These are phyloP conservation scores for Phytophthora pini DNA, from an alignment of 352 stramenopile genomes.

Conservation along the genomic window DNA sequence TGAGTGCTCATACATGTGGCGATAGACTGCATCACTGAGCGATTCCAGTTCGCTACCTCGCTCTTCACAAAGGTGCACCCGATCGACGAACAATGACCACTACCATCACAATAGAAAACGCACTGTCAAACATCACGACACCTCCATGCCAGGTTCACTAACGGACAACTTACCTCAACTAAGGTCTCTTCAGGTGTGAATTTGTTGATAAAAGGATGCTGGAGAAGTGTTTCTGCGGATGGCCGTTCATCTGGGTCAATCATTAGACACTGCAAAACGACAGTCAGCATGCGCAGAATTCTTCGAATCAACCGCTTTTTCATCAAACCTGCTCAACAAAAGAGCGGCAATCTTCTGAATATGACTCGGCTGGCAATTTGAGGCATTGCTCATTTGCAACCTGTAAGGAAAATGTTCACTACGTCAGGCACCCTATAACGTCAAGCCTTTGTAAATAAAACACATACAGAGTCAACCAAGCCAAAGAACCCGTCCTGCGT, in stretches of 20 bases:
- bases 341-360: conserved; percentile 72
- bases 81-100: conserved; percentile 74
- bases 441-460: neutral
- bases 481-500: conserved; percentile 90
- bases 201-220: conserved; percentile 74
- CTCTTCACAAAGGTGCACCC: conserved; percentile 66
- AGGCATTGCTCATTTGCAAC: conserved; percentile 83
- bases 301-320: neutral
- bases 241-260: conserved; percentile 73
- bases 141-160: conserved; percentile 21
- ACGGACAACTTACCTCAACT: conserved; percentile 46
- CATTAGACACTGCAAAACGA: conserved; percentile 54
- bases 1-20: conserved; percentile 78
- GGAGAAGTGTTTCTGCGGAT: conserved; percentile 68
- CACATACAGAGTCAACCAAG: conserved; percentile 80
- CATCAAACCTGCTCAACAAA: conserved; percentile 70
- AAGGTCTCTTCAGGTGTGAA: conserved; percentile 77
- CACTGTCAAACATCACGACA: conserved; percentile 5
- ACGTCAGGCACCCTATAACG: conserved; percentile 3
- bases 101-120: conserved; percentile 25
- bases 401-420: conserved; percentile 28
- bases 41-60: conserved; percentile 60
- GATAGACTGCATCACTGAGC: conserved; percentile 78
- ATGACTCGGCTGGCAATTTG: conserved; percentile 64
- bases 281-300: conserved; percentile 2